Percentiles rank a stretch among this genome's conserved stretches.
These are phyloP conservation scores for Trifolium fragiferum DNA, from an alignment of 306 rosid genomes.

Conservation along the genomic window DNA sequence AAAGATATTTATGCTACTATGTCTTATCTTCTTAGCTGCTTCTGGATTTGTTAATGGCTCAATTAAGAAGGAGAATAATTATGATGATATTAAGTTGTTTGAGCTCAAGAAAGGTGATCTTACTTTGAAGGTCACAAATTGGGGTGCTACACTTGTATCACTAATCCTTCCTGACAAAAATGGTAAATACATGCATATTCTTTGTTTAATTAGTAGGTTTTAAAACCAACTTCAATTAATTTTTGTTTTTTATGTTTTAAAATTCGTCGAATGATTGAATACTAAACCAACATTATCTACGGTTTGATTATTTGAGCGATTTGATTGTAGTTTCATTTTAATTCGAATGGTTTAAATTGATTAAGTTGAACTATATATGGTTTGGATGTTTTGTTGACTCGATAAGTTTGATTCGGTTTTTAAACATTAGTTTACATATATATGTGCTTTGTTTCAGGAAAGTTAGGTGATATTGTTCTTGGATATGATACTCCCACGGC, in stretches of 20 bases:
- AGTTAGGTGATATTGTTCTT: slow-evolving; percentile 74
- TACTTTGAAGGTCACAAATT: slow-evolving; percentile 45
- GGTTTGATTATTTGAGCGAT: background rate
- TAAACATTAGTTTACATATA: background rate
- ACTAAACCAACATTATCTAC: background rate
- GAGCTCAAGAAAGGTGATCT: slow-evolving; percentile 50
- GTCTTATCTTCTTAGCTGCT: slow-evolving; percentile 24
- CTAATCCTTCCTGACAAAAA: slow-evolving; percentile 46
- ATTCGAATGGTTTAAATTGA: background rate
- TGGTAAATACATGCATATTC: slow-evolving; percentile 13
- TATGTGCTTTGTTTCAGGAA: slow-evolving; percentile 49
- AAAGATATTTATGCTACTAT: slow-evolving; percentile 32
- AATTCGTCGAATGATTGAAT: background rate
- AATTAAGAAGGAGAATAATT: slow-evolving; percentile 26
- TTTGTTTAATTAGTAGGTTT: background rate
- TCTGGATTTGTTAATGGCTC: slow-evolving; percentile 39
- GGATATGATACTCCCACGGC: slow-evolving; percentile 66
- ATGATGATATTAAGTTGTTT: slow-evolving; percentile 31
- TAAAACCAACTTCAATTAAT: background rate
- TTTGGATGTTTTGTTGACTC: too few species aligned
- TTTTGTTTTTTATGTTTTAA: background rate
- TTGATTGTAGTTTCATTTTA: background rate
- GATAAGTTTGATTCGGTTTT: too few species aligned
- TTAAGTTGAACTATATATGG: background rate
- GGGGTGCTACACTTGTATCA: slow-evolving; percentile 53